Percentiles rank a stretch among this genome's conserved stretches.
Conservation (phyloP, 495 filamentous ascomycete species). For the Neurospora sp. region DNA sequence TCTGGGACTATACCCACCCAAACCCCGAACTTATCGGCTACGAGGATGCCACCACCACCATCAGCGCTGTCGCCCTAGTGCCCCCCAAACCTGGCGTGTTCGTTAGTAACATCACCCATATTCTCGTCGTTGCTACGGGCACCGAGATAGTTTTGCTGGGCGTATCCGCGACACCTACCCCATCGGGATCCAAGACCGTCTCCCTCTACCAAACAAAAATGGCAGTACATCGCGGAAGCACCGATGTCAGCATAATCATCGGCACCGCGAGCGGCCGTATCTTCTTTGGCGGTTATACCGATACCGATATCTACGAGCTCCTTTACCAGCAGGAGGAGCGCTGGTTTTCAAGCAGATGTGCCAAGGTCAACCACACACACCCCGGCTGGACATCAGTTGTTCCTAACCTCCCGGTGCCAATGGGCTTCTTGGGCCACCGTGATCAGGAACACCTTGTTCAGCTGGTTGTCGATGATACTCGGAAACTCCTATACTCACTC, state of each 20-base stretch:
- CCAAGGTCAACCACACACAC: conserved; percentile 75
- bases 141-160: conserved; percentile 76
- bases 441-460: conserved; percentile 53
- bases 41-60: conserved; percentile 77
- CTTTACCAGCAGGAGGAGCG: conserved; percentile 93
- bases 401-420: conserved; percentile 38
- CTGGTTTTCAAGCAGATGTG: conserved; percentile 80
- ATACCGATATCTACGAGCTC: conserved; percentile 84
- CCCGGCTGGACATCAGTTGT: conserved; percentile 63
- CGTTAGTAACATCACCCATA: conserved; percentile 67
- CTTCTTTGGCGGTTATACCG: conserved; percentile 74
- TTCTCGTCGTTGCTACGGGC: conserved; percentile 81
- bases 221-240: conserved; percentile 58
- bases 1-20: conserved; percentile 92
- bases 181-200: conserved; percentile 58
- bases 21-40: conserved; percentile 85
- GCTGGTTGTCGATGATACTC: conserved; percentile 79
- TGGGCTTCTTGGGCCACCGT: conserved; percentile 19
- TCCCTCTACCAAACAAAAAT: conserved; percentile 77
- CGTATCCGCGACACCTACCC: conserved; percentile 48
- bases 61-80: conserved; percentile 75
- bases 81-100: conserved; percentile 77
- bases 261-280: conserved; percentile 77
- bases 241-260: conserved; percentile 61
- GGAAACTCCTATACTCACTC: conserved; percentile 81